These are phyloP conservation scores for Penicillium paradoxum DNA, from an alignment of 495 filamentous ascomycete genomes.

Conservation along the genomic window DNA sequence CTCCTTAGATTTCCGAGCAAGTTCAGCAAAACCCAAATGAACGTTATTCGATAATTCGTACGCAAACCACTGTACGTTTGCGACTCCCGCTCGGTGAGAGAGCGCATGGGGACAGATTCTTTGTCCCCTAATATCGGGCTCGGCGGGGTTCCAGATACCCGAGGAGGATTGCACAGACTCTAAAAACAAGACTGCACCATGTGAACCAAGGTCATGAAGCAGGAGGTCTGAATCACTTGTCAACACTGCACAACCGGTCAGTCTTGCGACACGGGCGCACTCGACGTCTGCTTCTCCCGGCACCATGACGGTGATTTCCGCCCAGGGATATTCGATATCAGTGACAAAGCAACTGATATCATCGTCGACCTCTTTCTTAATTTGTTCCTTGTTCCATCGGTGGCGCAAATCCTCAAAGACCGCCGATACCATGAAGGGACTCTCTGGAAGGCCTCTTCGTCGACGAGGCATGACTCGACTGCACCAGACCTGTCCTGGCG, in stretches of 20 bases:
- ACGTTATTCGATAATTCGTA: constrained; percentile 28
- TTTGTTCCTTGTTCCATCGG: constrained; percentile 30
- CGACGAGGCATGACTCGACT: constrained; percentile 21
- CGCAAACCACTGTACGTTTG: constrained; percentile 30
- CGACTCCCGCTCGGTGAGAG: constrained; percentile 34
- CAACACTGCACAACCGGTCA: constrained; percentile 49
- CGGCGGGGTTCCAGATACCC: constrained; percentile 11
- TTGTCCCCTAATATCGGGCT: constrained; percentile 29
- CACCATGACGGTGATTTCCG: constrained; percentile 48
- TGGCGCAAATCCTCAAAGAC: constrained; percentile 56
- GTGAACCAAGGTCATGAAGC: constrained; percentile 55
- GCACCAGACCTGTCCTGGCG: constrained; percentile 22
- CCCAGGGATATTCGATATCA: constrained; percentile 39
- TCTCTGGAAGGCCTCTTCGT: constrained; percentile 42
- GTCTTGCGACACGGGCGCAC: constrained; percentile 55
- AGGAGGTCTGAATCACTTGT: constrained; percentile 75
- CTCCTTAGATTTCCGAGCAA: constrained; percentile 29
- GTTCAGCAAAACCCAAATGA: constrained; percentile 22
- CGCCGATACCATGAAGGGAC: constrained; percentile 62
- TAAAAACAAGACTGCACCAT: constrained; percentile 57
- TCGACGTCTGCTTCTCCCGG: constrained; percentile 68
- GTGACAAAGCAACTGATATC: not conserved
- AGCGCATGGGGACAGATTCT: constrained; percentile 34
- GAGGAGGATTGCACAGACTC: constrained; percentile 36
- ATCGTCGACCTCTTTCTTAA: constrained; percentile 11